A percentile compares a stretch with the other conserved stretches of the same genome.
phyloP scores from a whole-genome alignment of 306 rosid species.

The Lathyrus tuberosus region DNA sequence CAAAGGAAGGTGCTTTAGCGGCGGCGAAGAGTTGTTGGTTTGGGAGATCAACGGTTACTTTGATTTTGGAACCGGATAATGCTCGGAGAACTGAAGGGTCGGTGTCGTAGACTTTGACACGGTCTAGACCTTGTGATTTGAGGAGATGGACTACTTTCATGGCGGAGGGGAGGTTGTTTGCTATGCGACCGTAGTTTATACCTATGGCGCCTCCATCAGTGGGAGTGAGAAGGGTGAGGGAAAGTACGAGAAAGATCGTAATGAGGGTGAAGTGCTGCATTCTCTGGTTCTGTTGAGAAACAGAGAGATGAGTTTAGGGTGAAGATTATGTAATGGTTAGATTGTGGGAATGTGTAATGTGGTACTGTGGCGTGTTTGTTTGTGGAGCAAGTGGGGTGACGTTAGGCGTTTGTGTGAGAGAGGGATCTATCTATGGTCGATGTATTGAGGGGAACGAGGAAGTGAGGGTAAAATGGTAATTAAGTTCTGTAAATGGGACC shows the following conservation, averaged over 20 bases:
- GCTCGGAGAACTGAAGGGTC: constrained; percentile 86
- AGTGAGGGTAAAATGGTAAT: neutral
- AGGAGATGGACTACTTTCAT: constrained; percentile 67
- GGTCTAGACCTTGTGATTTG: constrained; percentile 59
- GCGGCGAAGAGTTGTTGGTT: constrained; percentile 76
- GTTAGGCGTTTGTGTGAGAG: constrained; percentile 13
- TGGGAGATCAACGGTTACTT: constrained; percentile 92
- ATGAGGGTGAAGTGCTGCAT: constrained; percentile 45
- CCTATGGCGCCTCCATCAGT: constrained; percentile 84
- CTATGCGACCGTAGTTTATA: constrained; percentile 89
- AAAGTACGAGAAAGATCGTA: constrained; percentile 35
- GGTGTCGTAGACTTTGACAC: constrained; percentile 84
- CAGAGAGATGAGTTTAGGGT: constrained; percentile 38
- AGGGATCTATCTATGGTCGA: constrained; percentile 5
- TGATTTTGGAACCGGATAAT: constrained; percentile 67
- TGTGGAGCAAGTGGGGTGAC: constrained; percentile 27
- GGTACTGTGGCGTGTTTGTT: neutral
- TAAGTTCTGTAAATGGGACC: constrained; percentile 25
- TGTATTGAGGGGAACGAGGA: constrained; percentile 38
- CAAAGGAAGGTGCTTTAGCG: constrained; percentile 65
- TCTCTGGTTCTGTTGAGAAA: constrained; percentile 42
- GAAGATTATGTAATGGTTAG: neutral
- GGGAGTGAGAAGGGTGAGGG: constrained; percentile 38
- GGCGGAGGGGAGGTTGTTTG: constrained; percentile 86
- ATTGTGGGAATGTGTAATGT: neutral